Percentiles rank a stretch among this genome's conserved stretches.
Evolutionary conservation across 345 rosid species (phyloP).

Genomic region (Hibiscus tridactylites): DNA sequence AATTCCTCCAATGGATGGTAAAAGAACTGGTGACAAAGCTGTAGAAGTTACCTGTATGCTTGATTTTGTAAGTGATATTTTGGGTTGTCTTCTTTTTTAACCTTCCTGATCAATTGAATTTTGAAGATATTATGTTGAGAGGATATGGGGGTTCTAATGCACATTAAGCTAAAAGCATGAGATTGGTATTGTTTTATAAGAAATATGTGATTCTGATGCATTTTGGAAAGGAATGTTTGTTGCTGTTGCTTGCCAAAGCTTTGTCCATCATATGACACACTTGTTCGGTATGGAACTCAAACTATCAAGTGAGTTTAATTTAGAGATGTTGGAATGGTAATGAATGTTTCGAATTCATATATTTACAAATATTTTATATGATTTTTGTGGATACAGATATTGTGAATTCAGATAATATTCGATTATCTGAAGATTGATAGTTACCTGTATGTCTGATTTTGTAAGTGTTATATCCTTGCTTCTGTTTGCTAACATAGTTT

Average conservation of each 20-base stretch:
- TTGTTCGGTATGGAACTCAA: not conserved
- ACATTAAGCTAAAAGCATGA: not conserved
- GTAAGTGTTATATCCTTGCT: not conserved
- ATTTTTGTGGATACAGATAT: too few relatives aligned
- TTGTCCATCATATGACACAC: not conserved
- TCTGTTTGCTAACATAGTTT: not conserved
- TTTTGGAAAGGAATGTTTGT: too few relatives aligned
- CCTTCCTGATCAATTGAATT: not conserved
- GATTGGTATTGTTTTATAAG: not conserved
- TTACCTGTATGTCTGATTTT: not conserved
- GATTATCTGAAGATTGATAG: not conserved
- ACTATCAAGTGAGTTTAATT: not conserved
- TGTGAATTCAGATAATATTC: too few relatives aligned
- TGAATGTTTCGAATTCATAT: too few relatives aligned
- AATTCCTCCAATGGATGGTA: too few relatives aligned
- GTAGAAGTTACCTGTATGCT: too few relatives aligned
- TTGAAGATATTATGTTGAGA: not conserved
- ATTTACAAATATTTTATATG: too few relatives aligned
- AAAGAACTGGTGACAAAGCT: too few relatives aligned
- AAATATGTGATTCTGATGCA: not conserved
- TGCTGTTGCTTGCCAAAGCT: not conserved
- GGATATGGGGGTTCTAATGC: not conserved
- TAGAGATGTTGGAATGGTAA: not conserved
- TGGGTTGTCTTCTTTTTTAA: too few relatives aligned
- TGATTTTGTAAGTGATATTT: too few relatives aligned